Evolutionary conservation across 2,329 filamentous ascomycete species (phyloP).

Genomic region (Penicillium sp.): DNA sequence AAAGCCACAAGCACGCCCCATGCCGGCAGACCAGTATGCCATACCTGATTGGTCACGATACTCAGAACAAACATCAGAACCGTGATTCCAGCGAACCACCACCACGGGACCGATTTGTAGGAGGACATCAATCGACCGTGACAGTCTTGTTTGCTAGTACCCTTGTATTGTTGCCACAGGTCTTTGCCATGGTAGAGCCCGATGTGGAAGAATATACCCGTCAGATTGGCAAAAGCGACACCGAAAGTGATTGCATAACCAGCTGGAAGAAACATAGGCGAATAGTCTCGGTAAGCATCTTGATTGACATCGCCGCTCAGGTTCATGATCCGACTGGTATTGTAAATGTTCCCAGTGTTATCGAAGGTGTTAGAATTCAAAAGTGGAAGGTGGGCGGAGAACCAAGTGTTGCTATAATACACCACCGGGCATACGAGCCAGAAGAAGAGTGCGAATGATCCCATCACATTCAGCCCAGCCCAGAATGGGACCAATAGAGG

Average conservation of each 20-base stretch:
- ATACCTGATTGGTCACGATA: slow-evolving; percentile 44
- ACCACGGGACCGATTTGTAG: slow-evolving; percentile 47
- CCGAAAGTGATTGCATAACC: slow-evolving; percentile 61
- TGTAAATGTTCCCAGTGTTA: slow-evolving; percentile 63
- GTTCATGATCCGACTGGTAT: slow-evolving; percentile 63
- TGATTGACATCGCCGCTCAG: slow-evolving; percentile 59
- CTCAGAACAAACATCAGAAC: slow-evolving; percentile 40
- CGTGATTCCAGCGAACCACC: slow-evolving; percentile 48
- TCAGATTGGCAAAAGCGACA: slow-evolving; percentile 67
- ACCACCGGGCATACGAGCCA: slow-evolving; percentile 47
- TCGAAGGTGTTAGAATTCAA: slow-evolving; percentile 64
- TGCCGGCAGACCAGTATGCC: slow-evolving; percentile 48
- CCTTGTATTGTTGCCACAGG: slow-evolving; percentile 38
- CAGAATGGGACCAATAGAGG: slow-evolving; percentile 67
- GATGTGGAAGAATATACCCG: slow-evolving; percentile 53
- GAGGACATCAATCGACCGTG: slow-evolving; percentile 47
- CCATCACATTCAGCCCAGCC: slow-evolving; percentile 46
- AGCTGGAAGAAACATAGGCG: slow-evolving; percentile 64
- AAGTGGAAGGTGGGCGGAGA: slow-evolving; percentile 63
- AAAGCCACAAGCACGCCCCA: slow-evolving; percentile 51
- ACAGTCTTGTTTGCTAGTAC: slow-evolving; percentile 39
- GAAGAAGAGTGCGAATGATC: slow-evolving; percentile 47
- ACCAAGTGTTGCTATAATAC: slow-evolving; percentile 58
- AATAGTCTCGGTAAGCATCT: slow-evolving; percentile 64
- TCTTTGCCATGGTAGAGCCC: slow-evolving; percentile 42